phyloP scores from a whole-genome alignment of 768 basidiomycete genomes.

The Mycena amicta region DNA sequence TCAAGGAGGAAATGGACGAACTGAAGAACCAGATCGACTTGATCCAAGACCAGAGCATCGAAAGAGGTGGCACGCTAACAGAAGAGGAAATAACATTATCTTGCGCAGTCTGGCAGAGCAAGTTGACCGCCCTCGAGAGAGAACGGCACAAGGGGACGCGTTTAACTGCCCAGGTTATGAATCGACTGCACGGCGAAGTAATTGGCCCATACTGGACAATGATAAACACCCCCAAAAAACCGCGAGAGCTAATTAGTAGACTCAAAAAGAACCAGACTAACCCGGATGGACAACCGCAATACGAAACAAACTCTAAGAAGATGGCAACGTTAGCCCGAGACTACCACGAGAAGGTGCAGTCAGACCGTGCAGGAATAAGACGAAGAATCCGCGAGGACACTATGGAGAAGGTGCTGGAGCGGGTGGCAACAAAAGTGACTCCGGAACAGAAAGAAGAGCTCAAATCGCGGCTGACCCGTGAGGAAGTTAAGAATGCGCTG shows the following conservation, averaged over 20 bases:
- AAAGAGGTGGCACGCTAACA: background rate
- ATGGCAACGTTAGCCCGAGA: constrained; percentile 16
- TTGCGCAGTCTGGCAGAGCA: background rate
- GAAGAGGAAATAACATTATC: background rate
- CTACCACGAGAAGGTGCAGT: constrained; percentile 15
- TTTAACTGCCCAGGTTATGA: background rate
- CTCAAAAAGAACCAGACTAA: background rate
- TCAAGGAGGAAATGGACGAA: constrained; percentile 1
- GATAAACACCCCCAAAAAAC: background rate
- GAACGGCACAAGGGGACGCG: background rate
- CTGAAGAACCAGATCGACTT: constrained; percentile 5
- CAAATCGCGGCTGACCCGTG: background rate
- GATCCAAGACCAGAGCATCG: too few relatives aligned
- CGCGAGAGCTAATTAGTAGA: constrained; percentile 14
- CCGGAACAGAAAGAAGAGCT: background rate
- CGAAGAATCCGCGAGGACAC: background rate
- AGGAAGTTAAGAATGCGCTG: background rate
- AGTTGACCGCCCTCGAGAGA: background rate
- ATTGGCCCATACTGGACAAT: constrained; percentile 21
- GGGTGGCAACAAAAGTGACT: background rate
- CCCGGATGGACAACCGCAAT: background rate
- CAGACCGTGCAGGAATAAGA: background rate
- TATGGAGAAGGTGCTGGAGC: background rate
- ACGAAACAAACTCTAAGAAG: background rate
- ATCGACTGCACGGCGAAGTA: background rate